Conservation (phyloP, 2,329 filamentous ascomycete genomes). For the Rosellinia necatrix region DNA sequence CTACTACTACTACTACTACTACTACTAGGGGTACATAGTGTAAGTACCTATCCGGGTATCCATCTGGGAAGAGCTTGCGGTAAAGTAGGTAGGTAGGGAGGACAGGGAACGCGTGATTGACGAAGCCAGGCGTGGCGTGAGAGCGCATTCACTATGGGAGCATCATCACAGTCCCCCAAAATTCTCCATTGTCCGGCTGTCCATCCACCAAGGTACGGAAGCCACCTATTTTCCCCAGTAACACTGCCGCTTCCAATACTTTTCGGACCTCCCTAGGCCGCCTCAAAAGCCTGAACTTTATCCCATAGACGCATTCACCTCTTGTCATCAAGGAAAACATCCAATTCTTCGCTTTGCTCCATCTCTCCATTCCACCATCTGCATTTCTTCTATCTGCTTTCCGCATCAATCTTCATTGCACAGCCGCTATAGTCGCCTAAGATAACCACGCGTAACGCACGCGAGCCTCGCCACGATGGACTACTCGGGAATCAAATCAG, state of each 20-base stretch:
- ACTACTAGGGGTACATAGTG: too few species aligned
- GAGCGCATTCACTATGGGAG: slow-evolving; percentile 12
- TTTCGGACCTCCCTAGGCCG: not conserved
- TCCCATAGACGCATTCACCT: too few species aligned
- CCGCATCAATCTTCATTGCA: not conserved
- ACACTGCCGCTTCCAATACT: slow-evolving; percentile 1
- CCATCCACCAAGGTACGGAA: too few species aligned
- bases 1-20: too few species aligned
- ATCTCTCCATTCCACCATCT: not conserved
- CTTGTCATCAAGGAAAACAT: too few species aligned
- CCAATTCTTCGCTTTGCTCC: not conserved
- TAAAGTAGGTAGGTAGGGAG: too few species aligned
- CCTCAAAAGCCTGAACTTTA: not conserved
- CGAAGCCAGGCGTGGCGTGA: slow-evolving; percentile 20
- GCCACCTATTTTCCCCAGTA: too few species aligned
- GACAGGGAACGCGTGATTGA: slow-evolving; percentile 22
- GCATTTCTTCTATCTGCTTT: slow-evolving; percentile 2
- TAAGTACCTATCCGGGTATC: too few species aligned
- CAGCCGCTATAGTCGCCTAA: not conserved
- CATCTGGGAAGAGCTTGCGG: slow-evolving; percentile 11
- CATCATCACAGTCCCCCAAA: slow-evolving; percentile 10
- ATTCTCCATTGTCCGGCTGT: not conserved
- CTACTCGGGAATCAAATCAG: slow-evolving; percentile 34
- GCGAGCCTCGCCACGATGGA: slow-evolving; percentile 38
- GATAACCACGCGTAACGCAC: not conserved